Evolutionary conservation across 768 basidiomycete species (phyloP).

Genomic region (Agaricus blazei): DNA sequence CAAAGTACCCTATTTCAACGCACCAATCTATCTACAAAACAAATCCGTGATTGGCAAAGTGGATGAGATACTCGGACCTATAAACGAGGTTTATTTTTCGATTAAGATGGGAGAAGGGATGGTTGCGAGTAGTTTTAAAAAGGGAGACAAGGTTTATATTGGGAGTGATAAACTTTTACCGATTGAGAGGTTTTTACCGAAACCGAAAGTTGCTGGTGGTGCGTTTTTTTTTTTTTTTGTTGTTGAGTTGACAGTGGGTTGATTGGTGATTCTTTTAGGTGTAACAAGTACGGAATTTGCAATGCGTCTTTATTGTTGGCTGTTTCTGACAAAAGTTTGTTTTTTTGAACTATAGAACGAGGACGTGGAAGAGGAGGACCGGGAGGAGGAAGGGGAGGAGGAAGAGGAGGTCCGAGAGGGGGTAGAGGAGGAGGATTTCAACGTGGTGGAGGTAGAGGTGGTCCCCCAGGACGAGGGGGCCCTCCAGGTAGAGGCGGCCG

Average conservation of each 20-base stretch:
- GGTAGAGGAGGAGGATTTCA: constrained; percentile 34
- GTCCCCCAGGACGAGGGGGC: constrained; percentile 25
- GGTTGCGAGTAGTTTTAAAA: constrained; percentile 93
- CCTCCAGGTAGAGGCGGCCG: constrained; percentile 38
- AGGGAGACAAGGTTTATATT: constrained; percentile 97
- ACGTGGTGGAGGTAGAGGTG: constrained; percentile 39
- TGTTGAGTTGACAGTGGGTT: not conserved
- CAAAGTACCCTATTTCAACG: constrained; percentile 99
- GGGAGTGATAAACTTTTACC: constrained; percentile 96
- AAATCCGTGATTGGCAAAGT: constrained; percentile 96
- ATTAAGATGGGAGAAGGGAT: constrained; percentile 97
- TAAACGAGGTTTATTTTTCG: constrained; percentile 97
- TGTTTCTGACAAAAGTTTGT: constrained; percentile 14
- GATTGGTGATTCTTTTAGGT: constrained; percentile 25
- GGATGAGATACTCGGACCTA: constrained; percentile 98
- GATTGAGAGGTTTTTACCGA: constrained; percentile 94
- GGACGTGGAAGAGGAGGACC: constrained; percentile 37
- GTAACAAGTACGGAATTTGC: constrained; percentile 38
- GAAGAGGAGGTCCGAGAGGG: constrained; percentile 30
- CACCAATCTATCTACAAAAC: constrained; percentile 95
- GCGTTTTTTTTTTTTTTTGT: constrained; percentile 16
- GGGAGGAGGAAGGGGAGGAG: constrained; percentile 25
- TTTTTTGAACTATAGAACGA: constrained; percentile 23
- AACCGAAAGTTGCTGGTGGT: constrained; percentile 82
- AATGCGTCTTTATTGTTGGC: not conserved